Evolutionary conservation across 2,329 filamentous ascomycete genomes (phyloP).

Genomic region (Colletotrichum tamarilloi): DNA sequence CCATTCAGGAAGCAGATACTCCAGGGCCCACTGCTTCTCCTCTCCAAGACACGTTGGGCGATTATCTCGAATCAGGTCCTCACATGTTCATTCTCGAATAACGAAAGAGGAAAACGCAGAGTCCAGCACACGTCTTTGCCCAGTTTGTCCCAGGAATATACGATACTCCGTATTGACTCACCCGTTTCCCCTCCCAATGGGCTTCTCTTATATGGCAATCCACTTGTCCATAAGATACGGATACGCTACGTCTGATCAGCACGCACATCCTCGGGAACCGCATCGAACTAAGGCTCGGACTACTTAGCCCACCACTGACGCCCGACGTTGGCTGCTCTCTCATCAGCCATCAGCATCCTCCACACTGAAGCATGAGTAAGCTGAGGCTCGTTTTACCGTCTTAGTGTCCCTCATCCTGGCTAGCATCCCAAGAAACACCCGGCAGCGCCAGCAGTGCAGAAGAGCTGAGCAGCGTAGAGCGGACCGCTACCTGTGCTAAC

Average conservation of each 20-base stretch:
- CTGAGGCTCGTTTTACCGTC: conserved; percentile 11
- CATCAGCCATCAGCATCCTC: background rate
- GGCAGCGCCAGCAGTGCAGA: background rate
- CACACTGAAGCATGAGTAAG: conserved; percentile 17
- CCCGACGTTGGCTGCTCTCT: conserved; percentile 15
- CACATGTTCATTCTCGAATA: background rate
- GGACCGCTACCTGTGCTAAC: background rate
- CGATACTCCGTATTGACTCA: background rate
- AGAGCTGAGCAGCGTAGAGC: background rate
- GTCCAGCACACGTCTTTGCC: background rate
- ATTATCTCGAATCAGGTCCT: background rate
- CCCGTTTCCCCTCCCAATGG: background rate
- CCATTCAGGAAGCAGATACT: background rate
- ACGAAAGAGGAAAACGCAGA: background rate
- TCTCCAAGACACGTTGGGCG: background rate
- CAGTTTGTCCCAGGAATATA: too few relatives aligned
- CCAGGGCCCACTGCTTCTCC: background rate
- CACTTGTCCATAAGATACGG: background rate
- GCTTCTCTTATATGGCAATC: background rate
- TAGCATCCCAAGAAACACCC: background rate
- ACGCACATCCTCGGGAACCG: background rate
- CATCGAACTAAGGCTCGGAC: background rate
- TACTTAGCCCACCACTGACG: background rate
- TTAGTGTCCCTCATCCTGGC: background rate
- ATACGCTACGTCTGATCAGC: conserved; percentile 2